Evolutionary conservation across 805 yeast species (phyloP), one percentile per base, ranked within the genome.

Genomic region (Ogataea trehalophila): DNA sequence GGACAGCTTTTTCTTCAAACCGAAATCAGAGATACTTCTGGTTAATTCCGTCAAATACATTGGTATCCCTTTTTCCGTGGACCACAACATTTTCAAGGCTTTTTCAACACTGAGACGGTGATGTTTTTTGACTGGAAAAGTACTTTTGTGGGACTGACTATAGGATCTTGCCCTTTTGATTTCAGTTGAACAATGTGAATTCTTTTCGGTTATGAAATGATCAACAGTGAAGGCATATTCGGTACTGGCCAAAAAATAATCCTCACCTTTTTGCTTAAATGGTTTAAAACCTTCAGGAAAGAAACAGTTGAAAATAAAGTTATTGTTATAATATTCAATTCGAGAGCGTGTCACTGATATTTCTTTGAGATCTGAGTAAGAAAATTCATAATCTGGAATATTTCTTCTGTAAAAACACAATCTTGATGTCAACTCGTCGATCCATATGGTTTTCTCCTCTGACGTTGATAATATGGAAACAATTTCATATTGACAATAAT

Each of bases 401-500:
- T 71, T 72, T 46, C 64, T 61, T 37, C 54, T 38, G 46, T 58
- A 53, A 35, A 45, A 50, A 3, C 0, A 40, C 1, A 47, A 9
- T 20, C 33, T 37, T 9, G 43, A 16, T 6, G 39, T 49, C 3
- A 63, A 35, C 8, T 64, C 55, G 34, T 69, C 68, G 9, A 48
- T 45, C 86, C 86, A 81, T 0, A 66, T 46, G 0, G 48, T 38
- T 38, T 54, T 57, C 48, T 80, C 85, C 2, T 45, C 23, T 5
- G 49, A 44, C 38, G 64, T 57, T 0, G 63, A 50, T 14, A 69
- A 62, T 4, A 71, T 44, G 9, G 76, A 56, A 23, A 76, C 53
- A 1, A 80, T 39, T 58, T 81, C 87, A 56, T 67, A 74, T 1
- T 73, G 60, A 37, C 65, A 62, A 45, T 56, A 68, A 11, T 65